phyloP scores from a whole-genome alignment of 2,329 filamentous ascomycete species.

The Aspergillus ibericus region DNA sequence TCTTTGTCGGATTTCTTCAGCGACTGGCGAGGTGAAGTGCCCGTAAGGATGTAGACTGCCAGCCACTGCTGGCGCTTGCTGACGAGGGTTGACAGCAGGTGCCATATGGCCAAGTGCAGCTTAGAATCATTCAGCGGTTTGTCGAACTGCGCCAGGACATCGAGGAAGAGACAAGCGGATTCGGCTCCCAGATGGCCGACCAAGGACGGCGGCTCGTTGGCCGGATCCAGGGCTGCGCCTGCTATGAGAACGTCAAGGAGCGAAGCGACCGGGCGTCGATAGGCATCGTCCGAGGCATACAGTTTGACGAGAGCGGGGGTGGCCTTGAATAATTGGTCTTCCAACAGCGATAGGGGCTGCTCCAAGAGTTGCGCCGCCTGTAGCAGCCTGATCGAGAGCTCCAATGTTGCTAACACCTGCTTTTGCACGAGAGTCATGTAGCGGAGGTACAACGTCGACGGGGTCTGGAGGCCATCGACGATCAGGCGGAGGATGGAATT shows the following conservation, averaged over 20 bases:
- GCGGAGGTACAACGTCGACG: conserved; percentile 63
- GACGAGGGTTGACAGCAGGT: conserved; percentile 80
- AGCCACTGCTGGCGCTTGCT: conserved; percentile 94
- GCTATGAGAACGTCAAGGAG: conserved; percentile 73
- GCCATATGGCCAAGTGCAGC: conserved; percentile 74
- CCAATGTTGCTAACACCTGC: conserved; percentile 65
- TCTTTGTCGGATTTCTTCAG: conserved; percentile 54
- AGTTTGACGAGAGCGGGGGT: conserved; percentile 74
- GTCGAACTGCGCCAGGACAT: conserved; percentile 73
- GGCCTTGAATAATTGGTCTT: conserved; percentile 77
- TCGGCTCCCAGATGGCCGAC: conserved; percentile 83
- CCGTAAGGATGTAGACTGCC: conserved; percentile 87
- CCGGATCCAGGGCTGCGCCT: conserved; percentile 61
- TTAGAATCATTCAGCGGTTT: conserved; percentile 67
- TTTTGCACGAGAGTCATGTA: conserved; percentile 56
- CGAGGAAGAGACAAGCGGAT: conserved; percentile 79
- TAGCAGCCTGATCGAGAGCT: conserved; percentile 69
- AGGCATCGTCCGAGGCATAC: conserved; percentile 68
- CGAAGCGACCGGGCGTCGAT: conserved; percentile 64
- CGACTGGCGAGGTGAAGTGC: conserved; percentile 76
- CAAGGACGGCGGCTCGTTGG: conserved; percentile 85
- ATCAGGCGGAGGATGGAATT: conserved; percentile 74
- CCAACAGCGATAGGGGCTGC: conserved; percentile 64
- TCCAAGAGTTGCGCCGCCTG: conserved; percentile 66
- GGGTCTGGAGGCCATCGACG: conserved; percentile 59